Evolutionary conservation across 2,329 filamentous ascomycete species (phyloP).

Genomic region (Phaeosphaeria sp.): DNA sequence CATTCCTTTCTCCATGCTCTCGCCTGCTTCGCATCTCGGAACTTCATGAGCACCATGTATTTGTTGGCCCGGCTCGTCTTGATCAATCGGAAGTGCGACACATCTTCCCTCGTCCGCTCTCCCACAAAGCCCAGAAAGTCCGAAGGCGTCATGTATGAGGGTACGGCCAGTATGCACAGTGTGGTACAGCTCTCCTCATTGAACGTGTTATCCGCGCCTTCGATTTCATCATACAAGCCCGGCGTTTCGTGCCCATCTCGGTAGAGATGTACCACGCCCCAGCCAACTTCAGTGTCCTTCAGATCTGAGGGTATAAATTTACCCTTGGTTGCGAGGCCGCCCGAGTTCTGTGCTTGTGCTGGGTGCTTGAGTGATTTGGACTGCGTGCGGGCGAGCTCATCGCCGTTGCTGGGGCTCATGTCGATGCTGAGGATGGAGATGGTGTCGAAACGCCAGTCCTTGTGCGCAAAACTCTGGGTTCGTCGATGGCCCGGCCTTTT

Average conservation of each 20-base stretch:
- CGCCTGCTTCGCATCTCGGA: constrained; percentile 76
- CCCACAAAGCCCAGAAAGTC: constrained; percentile 93
- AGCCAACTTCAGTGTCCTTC: constrained; percentile 78
- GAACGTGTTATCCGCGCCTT: constrained; percentile 41
- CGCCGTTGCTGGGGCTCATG: constrained; percentile 57
- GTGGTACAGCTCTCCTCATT: constrained; percentile 77
- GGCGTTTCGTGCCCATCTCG: constrained; percentile 79
- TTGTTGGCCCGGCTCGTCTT: constrained; percentile 87
- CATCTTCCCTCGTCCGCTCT: constrained; percentile 81
- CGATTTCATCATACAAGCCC: constrained; percentile 61
- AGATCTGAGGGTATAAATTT: constrained; percentile 74
- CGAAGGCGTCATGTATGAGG: constrained; percentile 88
- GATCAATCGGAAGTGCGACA: constrained; percentile 94
- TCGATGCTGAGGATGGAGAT: constrained; percentile 83
- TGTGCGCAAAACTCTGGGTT: constrained; percentile 40
- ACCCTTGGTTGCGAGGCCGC: constrained; percentile 81
- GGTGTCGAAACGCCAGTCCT: constrained; percentile 83
- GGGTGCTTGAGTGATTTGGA: constrained; percentile 49
- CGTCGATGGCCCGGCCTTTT: constrained; percentile 24
- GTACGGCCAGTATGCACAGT: constrained; percentile 91
- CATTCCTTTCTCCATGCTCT: constrained; percentile 82
- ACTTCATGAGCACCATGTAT: constrained; percentile 96
- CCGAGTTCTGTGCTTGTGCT: constrained; percentile 49
- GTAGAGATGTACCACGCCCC: constrained; percentile 94
- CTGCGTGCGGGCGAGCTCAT: constrained; percentile 38